Conservation (phyloP, 2,329 filamentous ascomycete species). For the Sarocladiaceae sp. region DNA sequence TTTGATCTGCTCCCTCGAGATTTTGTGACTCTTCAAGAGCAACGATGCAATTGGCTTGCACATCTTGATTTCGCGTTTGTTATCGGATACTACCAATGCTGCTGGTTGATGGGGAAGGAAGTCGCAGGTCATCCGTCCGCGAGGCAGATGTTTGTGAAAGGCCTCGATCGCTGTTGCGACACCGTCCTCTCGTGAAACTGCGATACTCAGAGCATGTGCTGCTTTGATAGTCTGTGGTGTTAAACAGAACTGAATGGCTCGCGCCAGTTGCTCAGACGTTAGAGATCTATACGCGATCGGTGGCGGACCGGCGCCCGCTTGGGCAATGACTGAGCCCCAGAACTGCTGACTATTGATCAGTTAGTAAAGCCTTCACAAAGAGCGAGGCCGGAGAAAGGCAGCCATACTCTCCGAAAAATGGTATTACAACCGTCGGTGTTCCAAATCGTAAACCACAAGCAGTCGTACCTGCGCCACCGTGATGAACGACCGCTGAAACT, state of each 20-base stretch:
- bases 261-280: slow-evolving; percentile 25
- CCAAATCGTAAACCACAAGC: slow-evolving; percentile 65
- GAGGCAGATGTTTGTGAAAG: neutral
- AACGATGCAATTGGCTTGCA: neutral
- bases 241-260: slow-evolving; percentile 27
- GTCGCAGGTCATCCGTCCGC: neutral
- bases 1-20: too few species aligned
- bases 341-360: slow-evolving; percentile 26
- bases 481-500: slow-evolving; percentile 64
- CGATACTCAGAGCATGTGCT: neutral
- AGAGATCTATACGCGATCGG: slow-evolving; percentile 31
- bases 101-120: neutral
- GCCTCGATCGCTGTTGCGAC: neutral
- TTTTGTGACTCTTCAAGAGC: too few species aligned
- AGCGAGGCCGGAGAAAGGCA: neutral
- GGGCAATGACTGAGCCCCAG: slow-evolving; percentile 35
- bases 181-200: neutral
- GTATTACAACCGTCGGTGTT: slow-evolving; percentile 66
- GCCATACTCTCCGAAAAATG: slow-evolving; percentile 58
- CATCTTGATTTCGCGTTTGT: neutral
- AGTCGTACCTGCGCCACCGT: slow-evolving; percentile 70
- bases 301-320: slow-evolving; percentile 33
- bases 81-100: neutral
- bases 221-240: neutral
- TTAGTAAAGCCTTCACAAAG: too few species aligned